Evolutionary conservation across 257 asterid species (phyloP).

Genomic region (Cinchona pubescens): DNA sequence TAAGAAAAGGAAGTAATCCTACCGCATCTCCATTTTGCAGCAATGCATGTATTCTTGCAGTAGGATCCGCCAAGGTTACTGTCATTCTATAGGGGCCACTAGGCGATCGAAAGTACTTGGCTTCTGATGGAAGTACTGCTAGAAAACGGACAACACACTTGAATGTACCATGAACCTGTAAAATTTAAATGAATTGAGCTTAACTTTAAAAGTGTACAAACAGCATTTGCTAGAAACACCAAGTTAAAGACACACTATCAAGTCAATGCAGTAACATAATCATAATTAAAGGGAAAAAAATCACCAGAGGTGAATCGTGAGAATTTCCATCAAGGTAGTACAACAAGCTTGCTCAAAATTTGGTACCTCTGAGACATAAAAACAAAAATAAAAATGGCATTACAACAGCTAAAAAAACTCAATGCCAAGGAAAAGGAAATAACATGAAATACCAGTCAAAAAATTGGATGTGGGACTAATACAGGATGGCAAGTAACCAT

Average conservation of each 20-base stretch:
- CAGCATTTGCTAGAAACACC: neutral
- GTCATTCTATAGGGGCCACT: neutral
- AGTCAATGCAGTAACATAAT: neutral
- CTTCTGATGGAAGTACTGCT: neutral
- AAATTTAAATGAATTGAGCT: neutral
- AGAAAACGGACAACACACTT: conserved; percentile 11
- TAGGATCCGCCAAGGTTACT: conserved; percentile 8
- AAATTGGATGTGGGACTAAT: neutral
- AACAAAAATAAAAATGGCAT: neutral
- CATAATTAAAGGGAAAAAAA: neutral
- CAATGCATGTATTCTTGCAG: conserved; percentile 7
- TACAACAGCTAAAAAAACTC: neutral
- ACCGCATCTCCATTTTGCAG: conserved; percentile 9
- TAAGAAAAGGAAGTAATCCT: neutral
- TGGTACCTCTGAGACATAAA: conserved; percentile 2
- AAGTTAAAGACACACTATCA: neutral
- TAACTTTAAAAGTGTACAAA: too few species aligned
- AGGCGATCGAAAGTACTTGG: neutral
- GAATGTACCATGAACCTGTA: conserved; percentile 3
- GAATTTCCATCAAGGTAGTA: conserved; percentile 9
- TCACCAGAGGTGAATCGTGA: conserved; percentile 1
- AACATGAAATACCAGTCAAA: neutral
- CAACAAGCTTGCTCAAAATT: neutral
- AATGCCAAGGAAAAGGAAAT: neutral
- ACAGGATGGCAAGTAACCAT: neutral